Evolutionary conservation across 257 asterid species (phyloP).

Genomic region (Primulina huaijiensis): DNA sequence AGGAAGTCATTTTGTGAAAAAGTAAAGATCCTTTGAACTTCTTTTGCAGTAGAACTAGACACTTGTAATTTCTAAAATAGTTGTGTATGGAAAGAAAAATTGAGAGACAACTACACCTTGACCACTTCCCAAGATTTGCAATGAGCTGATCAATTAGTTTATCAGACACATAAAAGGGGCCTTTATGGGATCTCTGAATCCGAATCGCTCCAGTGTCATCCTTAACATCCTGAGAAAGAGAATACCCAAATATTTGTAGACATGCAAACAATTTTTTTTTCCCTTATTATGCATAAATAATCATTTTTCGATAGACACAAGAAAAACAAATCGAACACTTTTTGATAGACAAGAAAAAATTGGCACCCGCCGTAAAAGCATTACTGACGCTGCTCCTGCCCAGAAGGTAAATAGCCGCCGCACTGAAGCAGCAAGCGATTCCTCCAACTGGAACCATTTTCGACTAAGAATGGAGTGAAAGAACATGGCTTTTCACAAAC

Average conservation of each 20-base stretch:
- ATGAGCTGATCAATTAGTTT: conserved; percentile 90
- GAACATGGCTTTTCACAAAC: conserved; percentile 1
- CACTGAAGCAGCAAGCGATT: conserved; percentile 84
- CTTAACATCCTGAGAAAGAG: conserved; percentile 65
- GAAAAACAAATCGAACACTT: conserved; percentile 2
- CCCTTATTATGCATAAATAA: no score
- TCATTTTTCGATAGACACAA: no score
- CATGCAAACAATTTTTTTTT: conserved; percentile 12
- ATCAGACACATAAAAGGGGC: conserved; percentile 91
- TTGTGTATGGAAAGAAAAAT: conserved; percentile 9
- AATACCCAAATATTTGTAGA: conserved; percentile 21
- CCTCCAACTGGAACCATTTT: conserved; percentile 89
- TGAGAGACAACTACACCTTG: conserved; percentile 53
- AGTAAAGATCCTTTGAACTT: background rate
- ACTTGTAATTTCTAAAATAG: background rate
- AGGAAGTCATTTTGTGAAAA: background rate
- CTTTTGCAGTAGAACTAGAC: background rate
- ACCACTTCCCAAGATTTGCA: conserved; percentile 96
- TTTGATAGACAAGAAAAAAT: background rate
- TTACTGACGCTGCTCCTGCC: conserved; percentile 75
- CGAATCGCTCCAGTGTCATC: conserved; percentile 88
- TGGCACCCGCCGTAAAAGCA: background rate
- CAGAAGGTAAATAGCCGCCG: conserved; percentile 93
- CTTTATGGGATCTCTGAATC: conserved; percentile 86
- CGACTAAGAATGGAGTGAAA: conserved; percentile 4